Evolutionary conservation across 441 rosid species (phyloP).

Genomic region (Theobroma grandiflorum): DNA sequence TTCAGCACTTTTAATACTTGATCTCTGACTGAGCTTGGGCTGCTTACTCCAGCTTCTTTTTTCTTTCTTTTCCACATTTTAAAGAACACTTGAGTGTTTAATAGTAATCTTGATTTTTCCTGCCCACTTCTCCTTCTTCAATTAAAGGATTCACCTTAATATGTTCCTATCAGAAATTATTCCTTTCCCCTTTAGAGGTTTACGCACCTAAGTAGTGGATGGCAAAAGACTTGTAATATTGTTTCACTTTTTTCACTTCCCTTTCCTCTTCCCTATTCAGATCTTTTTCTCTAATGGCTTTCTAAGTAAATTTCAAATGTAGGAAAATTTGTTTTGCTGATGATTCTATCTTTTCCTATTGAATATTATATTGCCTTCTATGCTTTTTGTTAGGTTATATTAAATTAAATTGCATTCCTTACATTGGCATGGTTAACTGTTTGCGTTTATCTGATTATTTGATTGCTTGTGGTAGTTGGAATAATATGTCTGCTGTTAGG

Average conservation of each 20-base stretch:
- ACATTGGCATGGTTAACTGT: background rate
- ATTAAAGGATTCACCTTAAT: background rate
- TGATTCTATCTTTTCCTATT: background rate
- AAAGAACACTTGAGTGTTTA: background rate
- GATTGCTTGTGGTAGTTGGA: background rate
- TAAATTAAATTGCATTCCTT: background rate
- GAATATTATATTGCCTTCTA: background rate
- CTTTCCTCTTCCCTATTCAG: background rate
- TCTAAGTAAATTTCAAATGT: background rate
- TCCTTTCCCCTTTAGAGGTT: background rate
- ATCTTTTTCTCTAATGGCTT: background rate
- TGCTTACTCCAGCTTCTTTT: background rate
- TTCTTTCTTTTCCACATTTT: background rate
- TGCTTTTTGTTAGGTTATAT: background rate
- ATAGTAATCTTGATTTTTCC: background rate
- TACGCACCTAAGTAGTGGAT: background rate
- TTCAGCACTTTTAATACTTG: background rate
- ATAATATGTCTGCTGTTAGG: background rate
- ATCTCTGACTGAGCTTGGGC: background rate
- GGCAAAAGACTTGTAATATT: background rate
- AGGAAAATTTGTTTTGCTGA: background rate
- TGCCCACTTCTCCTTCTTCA: background rate
- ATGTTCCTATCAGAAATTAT: background rate
- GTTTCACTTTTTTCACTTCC: background rate
- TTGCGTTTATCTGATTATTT: background rate